These are phyloP conservation scores for Rosa rugosa DNA, from an alignment of 306 rosid species.

Conservation along the genomic window DNA sequence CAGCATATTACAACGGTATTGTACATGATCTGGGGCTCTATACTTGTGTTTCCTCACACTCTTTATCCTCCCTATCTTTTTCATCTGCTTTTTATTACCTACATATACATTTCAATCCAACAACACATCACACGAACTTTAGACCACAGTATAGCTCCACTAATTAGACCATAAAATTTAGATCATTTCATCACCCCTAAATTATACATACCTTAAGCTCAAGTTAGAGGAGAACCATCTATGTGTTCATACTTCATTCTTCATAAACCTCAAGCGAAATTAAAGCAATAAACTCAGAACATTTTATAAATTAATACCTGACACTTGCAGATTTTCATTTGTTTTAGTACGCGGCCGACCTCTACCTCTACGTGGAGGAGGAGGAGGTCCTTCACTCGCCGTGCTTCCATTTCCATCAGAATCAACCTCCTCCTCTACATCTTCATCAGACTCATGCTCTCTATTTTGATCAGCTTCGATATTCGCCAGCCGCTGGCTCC, in stretches of 20 bases:
- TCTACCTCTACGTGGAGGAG: background rate
- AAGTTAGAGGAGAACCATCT: too few species aligned
- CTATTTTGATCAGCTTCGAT: background rate
- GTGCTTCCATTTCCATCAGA: background rate
- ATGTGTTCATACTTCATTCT: background rate
- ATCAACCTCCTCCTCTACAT: background rate
- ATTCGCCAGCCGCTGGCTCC: background rate
- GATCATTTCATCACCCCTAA: too few species aligned
- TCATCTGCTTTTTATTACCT: background rate
- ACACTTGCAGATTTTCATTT: too few species aligned
- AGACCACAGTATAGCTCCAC: background rate
- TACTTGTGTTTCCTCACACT: background rate
- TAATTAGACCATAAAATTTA: too few species aligned
- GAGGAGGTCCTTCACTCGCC: background rate
- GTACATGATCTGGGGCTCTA: background rate
- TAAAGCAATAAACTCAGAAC: background rate
- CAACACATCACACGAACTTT: background rate
- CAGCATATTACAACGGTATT: slow-evolving; percentile 1
- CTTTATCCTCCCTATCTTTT: background rate
- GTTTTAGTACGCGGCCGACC: background rate
- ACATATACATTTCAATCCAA: background rate
- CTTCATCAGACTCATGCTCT: background rate
- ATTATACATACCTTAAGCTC: background rate
- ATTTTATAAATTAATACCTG: background rate
- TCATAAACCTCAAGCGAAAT: background rate